phyloP scores from a whole-genome alignment of 2,329 filamentous ascomycete species.

The Scedosporium apiospermum region DNA sequence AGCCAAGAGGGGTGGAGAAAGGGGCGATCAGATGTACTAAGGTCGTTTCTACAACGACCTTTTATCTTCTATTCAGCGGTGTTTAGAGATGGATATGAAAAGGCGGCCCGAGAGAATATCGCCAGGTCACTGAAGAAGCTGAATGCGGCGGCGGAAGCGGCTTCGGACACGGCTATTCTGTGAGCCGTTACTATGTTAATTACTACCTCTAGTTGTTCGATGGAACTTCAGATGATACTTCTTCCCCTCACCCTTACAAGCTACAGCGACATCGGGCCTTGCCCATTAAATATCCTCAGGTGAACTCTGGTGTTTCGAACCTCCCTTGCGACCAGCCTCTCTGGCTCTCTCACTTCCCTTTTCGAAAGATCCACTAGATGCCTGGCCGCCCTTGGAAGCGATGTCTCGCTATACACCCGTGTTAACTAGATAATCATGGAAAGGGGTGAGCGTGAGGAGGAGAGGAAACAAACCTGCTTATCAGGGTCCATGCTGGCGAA shows the following conservation, averaged over 20 bases:
- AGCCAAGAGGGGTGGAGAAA: constrained; percentile 3
- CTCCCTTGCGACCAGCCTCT: constrained; percentile 46
- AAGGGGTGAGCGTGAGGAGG: not conserved
- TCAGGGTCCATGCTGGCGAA: constrained; percentile 32
- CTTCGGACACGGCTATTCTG: not conserved
- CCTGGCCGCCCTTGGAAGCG: constrained; percentile 43
- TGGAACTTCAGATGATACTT: not conserved
- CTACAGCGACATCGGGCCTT: not conserved
- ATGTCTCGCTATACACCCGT: constrained; percentile 34
- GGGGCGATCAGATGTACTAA: constrained; percentile 2
- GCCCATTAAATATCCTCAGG: not conserved
- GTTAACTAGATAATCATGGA: not conserved
- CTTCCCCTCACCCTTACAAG: too few species aligned
- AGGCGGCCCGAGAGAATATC: not conserved
- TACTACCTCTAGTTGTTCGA: not conserved
- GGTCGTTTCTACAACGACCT: constrained; percentile 3
- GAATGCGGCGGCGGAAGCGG: not conserved
- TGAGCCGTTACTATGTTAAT: not conserved
- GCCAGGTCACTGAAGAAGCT: not conserved
- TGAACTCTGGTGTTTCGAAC: not conserved
- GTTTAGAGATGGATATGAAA: not conserved
- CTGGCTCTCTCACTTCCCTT: constrained; percentile 39
- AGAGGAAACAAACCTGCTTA: constrained; percentile 23
- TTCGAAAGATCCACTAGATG: constrained; percentile 44
- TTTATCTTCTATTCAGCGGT: constrained; percentile 1